Conservation (phyloP, 192 early-diverging fungal genomes). For the Podila horticola region DNA sequence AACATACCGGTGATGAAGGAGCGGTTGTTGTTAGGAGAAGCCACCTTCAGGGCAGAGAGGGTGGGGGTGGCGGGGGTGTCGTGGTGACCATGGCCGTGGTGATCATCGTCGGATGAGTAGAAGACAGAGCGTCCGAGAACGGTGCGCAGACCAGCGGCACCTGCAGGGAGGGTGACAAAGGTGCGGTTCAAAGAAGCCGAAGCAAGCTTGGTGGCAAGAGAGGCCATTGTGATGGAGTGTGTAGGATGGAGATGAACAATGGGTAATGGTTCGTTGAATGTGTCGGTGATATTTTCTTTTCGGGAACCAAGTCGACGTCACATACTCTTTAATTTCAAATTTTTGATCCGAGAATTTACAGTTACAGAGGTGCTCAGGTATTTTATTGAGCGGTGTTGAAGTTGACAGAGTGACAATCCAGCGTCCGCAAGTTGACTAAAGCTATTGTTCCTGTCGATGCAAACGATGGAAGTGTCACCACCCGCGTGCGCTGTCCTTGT, state of each 20-base stretch:
- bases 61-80: constrained; percentile 37
- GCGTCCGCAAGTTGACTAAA: constrained; percentile 80
- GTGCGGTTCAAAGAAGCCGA: constrained; percentile 65
- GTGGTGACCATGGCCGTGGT: constrained; percentile 45
- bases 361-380: background rate
- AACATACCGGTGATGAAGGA: constrained; percentile 61
- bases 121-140: constrained; percentile 53
- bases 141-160: constrained; percentile 53
- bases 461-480: constrained; percentile 87
- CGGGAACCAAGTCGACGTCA: background rate
- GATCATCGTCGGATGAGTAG: constrained; percentile 52
- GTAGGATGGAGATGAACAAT: no score
- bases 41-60: constrained; percentile 29
- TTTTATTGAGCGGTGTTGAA: constrained; percentile 19
- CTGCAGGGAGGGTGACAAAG: constrained; percentile 57
- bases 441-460: constrained; percentile 70
- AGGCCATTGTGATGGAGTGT: constrained; percentile 54
- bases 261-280: background rate
- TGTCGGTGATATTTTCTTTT: background rate
- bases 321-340: background rate
- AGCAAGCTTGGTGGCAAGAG: constrained; percentile 58
- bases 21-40: constrained; percentile 45
- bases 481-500: constrained; percentile 67
- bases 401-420: constrained; percentile 63
- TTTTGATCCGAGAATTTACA: background rate